A percentile compares a stretch with the other conserved stretches of the same genome.
Evolutionary conservation across 768 basidiomycete species (phyloP).

Genomic region (Phaeolepiota aurea): DNA sequence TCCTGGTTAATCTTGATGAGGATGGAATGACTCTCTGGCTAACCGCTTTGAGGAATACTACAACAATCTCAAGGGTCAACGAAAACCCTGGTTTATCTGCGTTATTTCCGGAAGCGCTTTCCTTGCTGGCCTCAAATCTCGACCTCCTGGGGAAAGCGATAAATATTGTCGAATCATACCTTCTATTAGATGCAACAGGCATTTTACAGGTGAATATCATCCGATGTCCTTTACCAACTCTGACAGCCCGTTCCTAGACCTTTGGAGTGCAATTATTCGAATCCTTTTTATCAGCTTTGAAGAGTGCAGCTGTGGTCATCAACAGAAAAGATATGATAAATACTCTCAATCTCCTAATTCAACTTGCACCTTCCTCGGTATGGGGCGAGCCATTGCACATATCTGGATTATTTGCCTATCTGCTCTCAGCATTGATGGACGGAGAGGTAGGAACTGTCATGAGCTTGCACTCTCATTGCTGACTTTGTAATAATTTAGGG

Average conservation of each 20-base stretch:
- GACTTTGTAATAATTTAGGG: slow-evolving; percentile 16
- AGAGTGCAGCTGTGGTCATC: slow-evolving; percentile 33
- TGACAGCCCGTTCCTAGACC: slow-evolving; percentile 26
- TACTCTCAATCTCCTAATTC: slow-evolving; percentile 50
- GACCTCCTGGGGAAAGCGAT: slow-evolving; percentile 67
- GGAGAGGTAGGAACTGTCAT: slow-evolving; percentile 52
- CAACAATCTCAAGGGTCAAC: slow-evolving; percentile 36
- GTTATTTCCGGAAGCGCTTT: slow-evolving; percentile 55
- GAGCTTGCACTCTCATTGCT: background rate
- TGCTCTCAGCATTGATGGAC: slow-evolving; percentile 52
- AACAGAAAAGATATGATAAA: slow-evolving; percentile 63
- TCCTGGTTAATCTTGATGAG: slow-evolving; percentile 62
- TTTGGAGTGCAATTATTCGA: slow-evolving; percentile 49
- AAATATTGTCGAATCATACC: slow-evolving; percentile 67
- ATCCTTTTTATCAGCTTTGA: slow-evolving; percentile 44
- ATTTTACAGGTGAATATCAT: slow-evolving; percentile 51
- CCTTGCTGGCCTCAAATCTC: slow-evolving; percentile 57
- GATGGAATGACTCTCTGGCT: slow-evolving; percentile 76
- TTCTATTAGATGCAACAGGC: slow-evolving; percentile 56
- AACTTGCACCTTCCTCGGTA: slow-evolving; percentile 47
- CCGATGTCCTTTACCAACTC: background rate
- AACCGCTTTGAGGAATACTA: slow-evolving; percentile 57
- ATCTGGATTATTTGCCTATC: slow-evolving; percentile 61
- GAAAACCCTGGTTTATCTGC: slow-evolving; percentile 47
- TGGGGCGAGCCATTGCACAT: slow-evolving; percentile 73